Conservation (phyloP, 2,329 filamentous ascomycete genomes). For the Xylariaceae sp. region DNA sequence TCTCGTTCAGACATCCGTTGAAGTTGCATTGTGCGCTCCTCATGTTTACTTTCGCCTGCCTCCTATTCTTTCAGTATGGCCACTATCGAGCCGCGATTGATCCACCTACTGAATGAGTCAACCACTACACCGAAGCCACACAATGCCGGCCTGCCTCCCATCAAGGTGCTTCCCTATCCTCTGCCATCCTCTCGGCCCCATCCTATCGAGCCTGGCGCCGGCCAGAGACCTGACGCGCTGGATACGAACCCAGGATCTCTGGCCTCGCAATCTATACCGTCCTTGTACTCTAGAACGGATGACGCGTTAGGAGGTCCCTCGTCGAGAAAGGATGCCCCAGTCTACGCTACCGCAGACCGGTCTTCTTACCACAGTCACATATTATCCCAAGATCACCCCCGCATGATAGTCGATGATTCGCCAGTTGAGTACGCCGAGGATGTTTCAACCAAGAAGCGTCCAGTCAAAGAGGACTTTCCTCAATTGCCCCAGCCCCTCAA, state of each 20-base stretch:
- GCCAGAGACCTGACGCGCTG: slow-evolving; percentile 37
- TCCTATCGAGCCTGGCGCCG: slow-evolving; percentile 47
- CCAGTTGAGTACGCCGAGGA: slow-evolving; percentile 40
- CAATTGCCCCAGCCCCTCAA: slow-evolving; percentile 60
- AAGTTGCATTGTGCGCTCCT: slow-evolving; percentile 25
- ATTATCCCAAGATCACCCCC: slow-evolving; percentile 38
- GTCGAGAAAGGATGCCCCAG: slow-evolving; percentile 24
- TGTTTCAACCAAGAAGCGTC: slow-evolving; percentile 50
- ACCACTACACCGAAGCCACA: slow-evolving; percentile 44
- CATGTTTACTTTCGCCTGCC: slow-evolving; percentile 35
- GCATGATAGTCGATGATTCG: slow-evolving; percentile 43
- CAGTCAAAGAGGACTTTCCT: slow-evolving; percentile 56
- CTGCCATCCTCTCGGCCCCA: slow-evolving; percentile 39
- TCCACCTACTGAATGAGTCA: slow-evolving; percentile 58
- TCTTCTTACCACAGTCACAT: slow-evolving; percentile 29
- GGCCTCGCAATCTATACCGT: slow-evolving; percentile 28
- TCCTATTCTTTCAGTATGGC: slow-evolving; percentile 47
- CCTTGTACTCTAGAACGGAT: slow-evolving; percentile 27
- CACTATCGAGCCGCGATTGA: slow-evolving; percentile 62
- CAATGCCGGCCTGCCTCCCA: slow-evolving; percentile 48
- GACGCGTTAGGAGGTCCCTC: slow-evolving; percentile 20
- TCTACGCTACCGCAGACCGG: slow-evolving; percentile 24
- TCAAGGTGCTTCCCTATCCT: slow-evolving; percentile 44
- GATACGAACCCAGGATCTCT: slow-evolving; percentile 26
- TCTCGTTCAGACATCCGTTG: slow-evolving; percentile 20